Evolutionary conservation across 1,284 basidiomycete genomes (phyloP).

Genomic region (Cronartium quercuum): DNA sequence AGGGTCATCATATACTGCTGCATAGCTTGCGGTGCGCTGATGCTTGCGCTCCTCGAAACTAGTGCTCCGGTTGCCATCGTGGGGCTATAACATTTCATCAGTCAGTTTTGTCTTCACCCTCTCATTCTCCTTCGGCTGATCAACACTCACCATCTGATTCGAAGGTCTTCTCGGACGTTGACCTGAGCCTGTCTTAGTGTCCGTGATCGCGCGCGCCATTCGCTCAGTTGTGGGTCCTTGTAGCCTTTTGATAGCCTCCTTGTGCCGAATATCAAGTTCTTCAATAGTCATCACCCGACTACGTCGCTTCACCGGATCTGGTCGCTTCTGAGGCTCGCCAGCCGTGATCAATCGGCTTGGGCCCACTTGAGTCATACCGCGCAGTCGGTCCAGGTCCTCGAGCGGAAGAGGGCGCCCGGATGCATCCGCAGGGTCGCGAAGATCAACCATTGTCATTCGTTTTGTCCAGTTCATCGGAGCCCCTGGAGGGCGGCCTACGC

Average conservation of each 20-base stretch:
- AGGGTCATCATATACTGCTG: too few relatives aligned
- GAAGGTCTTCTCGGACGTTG: background rate
- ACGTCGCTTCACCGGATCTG: background rate
- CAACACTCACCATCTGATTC: background rate
- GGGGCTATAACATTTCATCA: too few relatives aligned
- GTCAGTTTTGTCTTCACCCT: background rate
- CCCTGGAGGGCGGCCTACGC: constrained; percentile 12
- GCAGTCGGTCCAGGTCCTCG: background rate
- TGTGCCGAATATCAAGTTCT: constrained; percentile 24
- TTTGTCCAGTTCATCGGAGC: constrained; percentile 15
- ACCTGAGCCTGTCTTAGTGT: background rate
- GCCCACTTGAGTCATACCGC: background rate
- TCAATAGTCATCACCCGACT: constrained; percentile 30
- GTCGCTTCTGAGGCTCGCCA: background rate
- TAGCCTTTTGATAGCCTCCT: constrained; percentile 20
- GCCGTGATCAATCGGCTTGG: background rate
- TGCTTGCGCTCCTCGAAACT: too few relatives aligned
- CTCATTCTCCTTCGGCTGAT: background rate
- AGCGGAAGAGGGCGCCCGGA: background rate
- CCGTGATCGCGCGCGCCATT: background rate
- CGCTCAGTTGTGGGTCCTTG: constrained; percentile 17
- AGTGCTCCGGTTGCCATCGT: too few relatives aligned
- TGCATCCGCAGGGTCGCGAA: background rate
- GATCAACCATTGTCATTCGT: background rate
- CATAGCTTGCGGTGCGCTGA: too few relatives aligned